These are phyloP conservation scores for Cryptosporidium andersoni DNA, from an alignment of 169 alveolate genomes.

Conservation along the genomic window DNA sequence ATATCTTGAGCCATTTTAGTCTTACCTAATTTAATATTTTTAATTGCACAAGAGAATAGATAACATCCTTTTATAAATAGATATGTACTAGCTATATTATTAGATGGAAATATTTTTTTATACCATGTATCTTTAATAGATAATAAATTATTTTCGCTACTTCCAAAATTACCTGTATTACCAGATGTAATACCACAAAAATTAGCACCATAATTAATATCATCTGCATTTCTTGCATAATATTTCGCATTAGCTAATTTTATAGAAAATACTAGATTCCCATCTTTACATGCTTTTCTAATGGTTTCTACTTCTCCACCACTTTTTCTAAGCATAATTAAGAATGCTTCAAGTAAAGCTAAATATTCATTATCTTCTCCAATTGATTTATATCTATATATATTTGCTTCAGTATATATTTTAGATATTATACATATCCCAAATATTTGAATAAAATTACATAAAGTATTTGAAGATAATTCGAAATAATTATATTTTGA, in stretches of 20 bases:
- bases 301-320: slow-evolving; percentile 34
- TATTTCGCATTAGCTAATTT: slow-evolving; percentile 24
- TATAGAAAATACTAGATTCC: slow-evolving; percentile 34
- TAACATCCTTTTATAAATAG: slow-evolving; percentile 36
- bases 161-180: not conserved
- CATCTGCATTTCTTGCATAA: slow-evolving; percentile 41
- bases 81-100: slow-evolving; percentile 28
- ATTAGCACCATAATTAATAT: slow-evolving; percentile 40
- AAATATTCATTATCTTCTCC: slow-evolving; percentile 18
- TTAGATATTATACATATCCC: slow-evolving; percentile 22
- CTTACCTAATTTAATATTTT: slow-evolving; percentile 11
- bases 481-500: slow-evolving; percentile 28
- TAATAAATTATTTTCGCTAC: not conserved
- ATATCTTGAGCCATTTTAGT: slow-evolving; percentile 12
- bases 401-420: slow-evolving; percentile 38
- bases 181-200: slow-evolving; percentile 23
- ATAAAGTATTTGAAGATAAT: slow-evolving; percentile 21
- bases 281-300: slow-evolving; percentile 34
- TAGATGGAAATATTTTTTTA: slow-evolving; percentile 40
- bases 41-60: slow-evolving; percentile 38
- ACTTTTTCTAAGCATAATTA: slow-evolving; percentile 1
- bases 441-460: slow-evolving; percentile 50
- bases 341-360: slow-evolving; percentile 16
- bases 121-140: slow-evolving; percentile 12
- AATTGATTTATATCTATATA: slow-evolving; percentile 9